Percentiles rank a stretch among this genome's conserved stretches.
Evolutionary conservation across 2,329 filamentous ascomycete species (phyloP).

Genomic region (Curvularia spicifera): DNA sequence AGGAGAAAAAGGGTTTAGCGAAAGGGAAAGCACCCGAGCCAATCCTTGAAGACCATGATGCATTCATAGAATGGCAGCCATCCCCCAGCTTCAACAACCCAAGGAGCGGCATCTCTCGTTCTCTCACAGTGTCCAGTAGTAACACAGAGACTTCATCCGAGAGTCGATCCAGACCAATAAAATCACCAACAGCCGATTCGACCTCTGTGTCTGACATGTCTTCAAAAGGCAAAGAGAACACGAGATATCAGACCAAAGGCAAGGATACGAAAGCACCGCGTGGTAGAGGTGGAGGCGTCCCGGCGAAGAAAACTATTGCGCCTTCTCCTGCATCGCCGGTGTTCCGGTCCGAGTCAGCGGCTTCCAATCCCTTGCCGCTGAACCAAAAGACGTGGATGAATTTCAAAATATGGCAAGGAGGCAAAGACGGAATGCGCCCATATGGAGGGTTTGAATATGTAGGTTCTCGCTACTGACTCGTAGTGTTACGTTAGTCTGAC

Average conservation of each 20-base stretch:
- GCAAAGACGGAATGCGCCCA: constrained; percentile 36
- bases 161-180: constrained; percentile 22
- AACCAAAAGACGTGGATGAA: constrained; percentile 44
- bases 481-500: not conserved
- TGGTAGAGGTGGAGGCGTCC: constrained; percentile 50
- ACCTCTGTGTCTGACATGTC: constrained; percentile 40
- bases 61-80: constrained; percentile 38
- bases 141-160: constrained; percentile 36
- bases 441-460: constrained; percentile 50
- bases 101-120: constrained; percentile 31
- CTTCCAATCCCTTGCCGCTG: constrained; percentile 24
- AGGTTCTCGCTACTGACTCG: constrained; percentile 15
- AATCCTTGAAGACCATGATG: constrained; percentile 32
- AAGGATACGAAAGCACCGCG: constrained; percentile 49
- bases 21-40: constrained; percentile 40
- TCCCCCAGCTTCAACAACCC: constrained; percentile 31
- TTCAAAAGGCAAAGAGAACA: constrained; percentile 40
- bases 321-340: constrained; percentile 22
- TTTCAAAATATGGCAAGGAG: constrained; percentile 48
- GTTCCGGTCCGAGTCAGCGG: constrained; percentile 36
- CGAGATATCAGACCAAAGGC: constrained; percentile 46
- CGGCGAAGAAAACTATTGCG: constrained; percentile 36
- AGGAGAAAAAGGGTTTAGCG: constrained; percentile 46
- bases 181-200: constrained; percentile 31
- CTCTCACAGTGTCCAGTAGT: constrained; percentile 39